These are phyloP conservation scores for Amniculicola lignicola DNA, from an alignment of 495 filamentous ascomycete genomes.

Conservation along the genomic window DNA sequence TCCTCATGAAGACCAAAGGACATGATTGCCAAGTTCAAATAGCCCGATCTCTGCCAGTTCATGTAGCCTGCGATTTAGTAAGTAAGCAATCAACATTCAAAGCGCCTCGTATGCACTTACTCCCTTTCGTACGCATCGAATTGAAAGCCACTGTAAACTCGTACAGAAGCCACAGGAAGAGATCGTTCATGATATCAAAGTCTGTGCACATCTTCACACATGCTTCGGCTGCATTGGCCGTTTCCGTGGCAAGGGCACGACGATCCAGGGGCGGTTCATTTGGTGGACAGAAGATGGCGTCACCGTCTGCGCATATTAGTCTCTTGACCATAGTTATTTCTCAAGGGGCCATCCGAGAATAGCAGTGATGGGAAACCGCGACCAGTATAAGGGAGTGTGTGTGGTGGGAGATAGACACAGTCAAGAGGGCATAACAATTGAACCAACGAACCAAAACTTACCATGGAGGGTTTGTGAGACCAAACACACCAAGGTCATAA, in stretches of 20 bases:
- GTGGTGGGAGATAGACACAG: too few relatives aligned
- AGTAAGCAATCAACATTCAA: neutral
- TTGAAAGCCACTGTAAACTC: slow-evolving; percentile 32
- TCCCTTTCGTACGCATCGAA: slow-evolving; percentile 17
- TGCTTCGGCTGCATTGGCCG: slow-evolving; percentile 34
- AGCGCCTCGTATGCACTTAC: too few relatives aligned
- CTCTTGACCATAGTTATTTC: too few relatives aligned
- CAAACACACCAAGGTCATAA: slow-evolving; percentile 51
- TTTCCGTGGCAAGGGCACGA: slow-evolving; percentile 29
- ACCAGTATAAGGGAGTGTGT: too few relatives aligned
- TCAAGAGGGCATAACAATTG: neutral
- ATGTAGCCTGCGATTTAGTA: slow-evolving; percentile 26
- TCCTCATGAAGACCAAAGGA: slow-evolving; percentile 59
- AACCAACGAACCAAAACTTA: neutral
- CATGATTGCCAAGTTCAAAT: slow-evolving; percentile 52
- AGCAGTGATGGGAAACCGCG: neutral
- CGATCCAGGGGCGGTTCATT: slow-evolving; percentile 34
- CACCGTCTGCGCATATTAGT: slow-evolving; percentile 30
- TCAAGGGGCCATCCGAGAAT: neutral
- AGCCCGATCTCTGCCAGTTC: slow-evolving; percentile 37
- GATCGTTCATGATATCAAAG: slow-evolving; percentile 38
- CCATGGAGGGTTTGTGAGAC: slow-evolving; percentile 42
- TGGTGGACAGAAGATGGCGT: slow-evolving; percentile 38
- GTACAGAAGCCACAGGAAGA: slow-evolving; percentile 40
- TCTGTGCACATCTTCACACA: slow-evolving; percentile 40